These are phyloP conservation scores for Saccharomycopsis sp. DNA, from an alignment of 805 yeast genomes.

Conservation along the genomic window DNA sequence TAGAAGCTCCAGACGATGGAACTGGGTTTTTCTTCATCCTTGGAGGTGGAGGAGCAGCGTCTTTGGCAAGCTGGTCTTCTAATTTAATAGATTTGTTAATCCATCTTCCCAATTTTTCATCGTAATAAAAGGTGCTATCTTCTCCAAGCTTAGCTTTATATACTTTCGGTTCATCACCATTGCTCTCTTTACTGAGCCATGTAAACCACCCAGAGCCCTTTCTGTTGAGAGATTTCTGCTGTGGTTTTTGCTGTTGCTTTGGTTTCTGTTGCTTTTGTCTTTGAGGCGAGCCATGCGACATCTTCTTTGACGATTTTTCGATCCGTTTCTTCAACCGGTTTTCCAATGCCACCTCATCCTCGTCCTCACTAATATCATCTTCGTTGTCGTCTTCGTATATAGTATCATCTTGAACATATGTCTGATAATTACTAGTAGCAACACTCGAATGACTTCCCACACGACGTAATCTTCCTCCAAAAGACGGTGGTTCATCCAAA, in stretches of 20 bases:
- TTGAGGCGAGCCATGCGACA: not conserved
- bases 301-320: not conserved
- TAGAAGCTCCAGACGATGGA: too few relatives aligned
- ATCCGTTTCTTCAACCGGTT: not conserved
- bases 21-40: constrained; percentile 36
- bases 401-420: constrained; percentile 21
- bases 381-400: constrained; percentile 22
- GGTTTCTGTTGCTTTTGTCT: not conserved
- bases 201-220: constrained; percentile 41
- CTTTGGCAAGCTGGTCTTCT: constrained; percentile 52
- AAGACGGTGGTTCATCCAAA: constrained; percentile 8
- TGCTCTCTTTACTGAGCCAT: constrained; percentile 47
- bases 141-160: constrained; percentile 84
- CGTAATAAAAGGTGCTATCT: constrained; percentile 65
- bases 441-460: constrained; percentile 16
- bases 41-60: constrained; percentile 70
- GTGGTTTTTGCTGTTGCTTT: not conserved
- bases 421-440: constrained; percentile 19
- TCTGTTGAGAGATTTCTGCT: not conserved
- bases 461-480: not conserved
- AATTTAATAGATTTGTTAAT: constrained; percentile 60
- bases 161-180: constrained; percentile 60
- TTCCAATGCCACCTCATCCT: constrained; percentile 12
- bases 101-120: constrained; percentile 84
- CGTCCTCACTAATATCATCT: constrained; percentile 15